Base-by-base conservation (phyloP, 768 basidiomycete genomes). In the Guyanaporus albipodus region DNA sequence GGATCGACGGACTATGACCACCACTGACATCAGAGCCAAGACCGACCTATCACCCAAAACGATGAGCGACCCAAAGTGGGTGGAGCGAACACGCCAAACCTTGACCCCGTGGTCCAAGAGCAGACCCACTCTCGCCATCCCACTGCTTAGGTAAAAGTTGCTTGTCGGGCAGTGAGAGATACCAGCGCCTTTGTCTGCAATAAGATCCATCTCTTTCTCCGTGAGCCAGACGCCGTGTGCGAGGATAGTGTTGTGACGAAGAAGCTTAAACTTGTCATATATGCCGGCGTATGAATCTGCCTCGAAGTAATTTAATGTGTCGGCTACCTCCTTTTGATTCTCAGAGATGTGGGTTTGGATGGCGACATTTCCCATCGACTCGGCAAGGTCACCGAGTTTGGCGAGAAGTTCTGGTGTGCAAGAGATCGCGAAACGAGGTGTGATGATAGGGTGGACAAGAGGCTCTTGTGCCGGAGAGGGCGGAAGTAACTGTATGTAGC, bases 331-430 rank as follows among this genome's bases (percentile, higher is more conserved):
- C 18, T 72, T 60, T 2, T 60, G 67, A 63, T 92, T 95, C 70
- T 98, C 95, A 12, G 86, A 81, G 35, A 97, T 82, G 64, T 97
- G 95, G 3, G 95, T 97, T 68, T 98, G 95, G 42, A 96, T 87
- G 42, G 77, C 76, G 27, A 98, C 73, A 1, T 67, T 52, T 4
- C 81, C 75, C 56, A 88, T 78, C 4, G 72, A 61, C 18, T 68
- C 60, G 0, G 86, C 86, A 32, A 95, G 61, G 12, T 55, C 24
- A 8, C 87, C 82, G 6, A 98, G 73, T 4, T 69, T 66, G 1
- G 59, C 38, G 40, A 97, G 75, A 24, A 94, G 79, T n/a, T 77
- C 69, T 11, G 73, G 64, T 0, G 92, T 82, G 67, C 92, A 95
- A 10, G 89, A 83, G 48, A 97, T 86, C 19, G 95, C 95, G 64